Evolutionary conservation across 352 stramenopile genomes (phyloP).

Genomic region (Phytophthora crassamura): DNA sequence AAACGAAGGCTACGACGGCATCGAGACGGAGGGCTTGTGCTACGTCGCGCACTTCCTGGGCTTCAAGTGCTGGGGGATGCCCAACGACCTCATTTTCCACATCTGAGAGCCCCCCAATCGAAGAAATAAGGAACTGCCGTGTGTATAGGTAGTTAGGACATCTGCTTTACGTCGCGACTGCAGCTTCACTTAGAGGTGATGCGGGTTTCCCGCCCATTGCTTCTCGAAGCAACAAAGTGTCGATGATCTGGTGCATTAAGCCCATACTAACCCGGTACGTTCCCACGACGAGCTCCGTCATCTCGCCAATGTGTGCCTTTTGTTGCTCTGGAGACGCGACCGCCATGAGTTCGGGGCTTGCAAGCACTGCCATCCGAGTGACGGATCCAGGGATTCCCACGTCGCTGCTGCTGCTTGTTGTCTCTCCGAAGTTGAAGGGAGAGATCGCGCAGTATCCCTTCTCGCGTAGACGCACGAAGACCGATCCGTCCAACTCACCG

Average conservation of each 20-base stretch:
- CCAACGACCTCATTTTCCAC: conserved; percentile 49
- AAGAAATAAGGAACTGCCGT: too few relatives aligned
- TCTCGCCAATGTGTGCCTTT: conserved; percentile 46
- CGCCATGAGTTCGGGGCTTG: conserved; percentile 34
- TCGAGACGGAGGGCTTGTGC: conserved; percentile 57
- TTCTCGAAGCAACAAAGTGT: conserved; percentile 47
- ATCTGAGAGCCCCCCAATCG: background rate
- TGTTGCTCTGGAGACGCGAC: conserved; percentile 15
- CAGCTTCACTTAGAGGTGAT: background rate
- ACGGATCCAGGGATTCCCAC: conserved; percentile 23
- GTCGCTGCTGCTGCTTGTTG: background rate
- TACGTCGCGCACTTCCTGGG: conserved; percentile 57
- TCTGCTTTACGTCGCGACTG: background rate
- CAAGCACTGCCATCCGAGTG: conserved; percentile 23
- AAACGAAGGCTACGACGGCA: conserved; percentile 54
- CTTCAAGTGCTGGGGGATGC: conserved; percentile 60
- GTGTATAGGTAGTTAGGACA: too few relatives aligned
- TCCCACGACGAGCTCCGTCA: conserved; percentile 58
- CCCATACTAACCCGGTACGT: conserved; percentile 48
- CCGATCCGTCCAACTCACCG: conserved; percentile 41
- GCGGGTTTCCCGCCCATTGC: conserved; percentile 26
- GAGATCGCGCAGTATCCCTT: conserved; percentile 36
- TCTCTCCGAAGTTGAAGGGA: conserved; percentile 9
- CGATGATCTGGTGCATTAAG: conserved; percentile 51
- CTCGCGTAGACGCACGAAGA: conserved; percentile 48